Evolutionary conservation across 345 rosid species (phyloP), one percentile per base, ranked within the genome.

Genomic region (Nasturtium officinale): DNA sequence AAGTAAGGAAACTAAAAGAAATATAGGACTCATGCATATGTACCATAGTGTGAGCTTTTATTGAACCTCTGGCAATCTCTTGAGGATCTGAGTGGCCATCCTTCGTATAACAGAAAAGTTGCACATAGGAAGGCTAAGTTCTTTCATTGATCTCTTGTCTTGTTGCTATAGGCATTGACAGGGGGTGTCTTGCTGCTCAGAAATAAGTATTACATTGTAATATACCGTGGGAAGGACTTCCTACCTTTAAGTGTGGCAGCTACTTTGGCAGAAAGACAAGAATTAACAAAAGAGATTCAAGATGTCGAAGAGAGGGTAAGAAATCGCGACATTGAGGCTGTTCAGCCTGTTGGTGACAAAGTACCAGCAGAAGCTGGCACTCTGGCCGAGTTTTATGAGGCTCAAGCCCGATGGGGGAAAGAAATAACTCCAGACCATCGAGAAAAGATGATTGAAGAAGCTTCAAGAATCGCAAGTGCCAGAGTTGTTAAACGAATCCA

Each of bases 201-300:
- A 85, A 92, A 92, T 79, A 96, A 92, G 79, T 92, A 83, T 81
- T 90, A 83, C 77, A 90, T 96, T 55, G 99, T 96, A 67, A 82
- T 96, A n/a, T 96, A 80, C 78, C 92, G 98, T 37, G 99, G 99
- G 40, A 96, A 96, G 81, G 99, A 96, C 87, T 96, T 96, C 81
- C 84, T 96, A 73, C 96, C 99, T 69, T 73, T 86, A 63, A 86
- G 77, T 77, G 97, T 96, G 38, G 97, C 98, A 48, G 77, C 91
- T 77, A 84, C 90, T 73, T 82, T 96, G 81, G 85, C 93, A 13
- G 99, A 91, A 81, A 84, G 99, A 81, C 85, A 91, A 63, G 90
- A 89, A 71, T 57, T 82, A 63, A 80, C 96, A 7, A 85, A 88
- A 65, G 86, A 83, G 83, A 88, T 87, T 68, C 97, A 95, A 71